These are phyloP conservation scores for Avena sativa DNA, from an alignment of 176 grass and related monocot genomes.

Conservation along the genomic window DNA sequence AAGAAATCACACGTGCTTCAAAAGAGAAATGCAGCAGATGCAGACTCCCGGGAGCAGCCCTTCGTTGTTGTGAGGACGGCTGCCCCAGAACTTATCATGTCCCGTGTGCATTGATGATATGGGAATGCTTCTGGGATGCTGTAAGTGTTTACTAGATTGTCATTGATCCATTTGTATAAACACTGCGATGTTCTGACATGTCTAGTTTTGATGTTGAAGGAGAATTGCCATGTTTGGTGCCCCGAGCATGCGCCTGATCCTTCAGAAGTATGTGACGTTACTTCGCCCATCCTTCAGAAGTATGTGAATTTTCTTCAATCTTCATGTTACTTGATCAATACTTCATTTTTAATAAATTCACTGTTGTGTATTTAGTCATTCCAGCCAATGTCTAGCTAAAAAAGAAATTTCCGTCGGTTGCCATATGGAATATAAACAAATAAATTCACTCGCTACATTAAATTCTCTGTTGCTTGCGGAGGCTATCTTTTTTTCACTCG, in stretches of 20 bases:
- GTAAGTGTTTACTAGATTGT: conserved; percentile 46
- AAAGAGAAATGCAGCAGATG: conserved; percentile 62
- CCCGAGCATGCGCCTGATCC: conserved; percentile 36
- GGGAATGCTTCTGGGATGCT: conserved; percentile 63
- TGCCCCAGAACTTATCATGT: conserved; percentile 57
- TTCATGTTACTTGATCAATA: conserved; percentile 11
- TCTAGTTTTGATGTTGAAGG: conserved; percentile 18
- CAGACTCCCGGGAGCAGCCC: conserved; percentile 51
- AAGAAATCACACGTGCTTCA: conserved; percentile 63
- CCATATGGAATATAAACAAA: conserved; percentile 18
- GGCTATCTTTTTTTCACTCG: not conserved
- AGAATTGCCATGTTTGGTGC: conserved; percentile 2
- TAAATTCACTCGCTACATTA: not conserved
- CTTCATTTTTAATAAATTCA: conserved; percentile 1
- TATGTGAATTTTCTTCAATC: conserved; percentile 13
- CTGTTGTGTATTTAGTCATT: not conserved
- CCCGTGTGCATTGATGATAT: conserved; percentile 56
- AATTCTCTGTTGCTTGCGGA: conserved; percentile 8
- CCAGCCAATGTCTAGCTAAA: conserved; percentile 14
- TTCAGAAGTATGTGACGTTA: not conserved
- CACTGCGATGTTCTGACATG: conserved; percentile 11
- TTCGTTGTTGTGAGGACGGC: conserved; percentile 45
- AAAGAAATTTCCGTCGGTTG: not conserved
- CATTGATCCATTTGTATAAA: not conserved
- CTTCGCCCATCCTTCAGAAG: conserved; percentile 27